Base-by-base conservation (phyloP, 306 rosid species). In the Corylus heterophylla region DNA sequence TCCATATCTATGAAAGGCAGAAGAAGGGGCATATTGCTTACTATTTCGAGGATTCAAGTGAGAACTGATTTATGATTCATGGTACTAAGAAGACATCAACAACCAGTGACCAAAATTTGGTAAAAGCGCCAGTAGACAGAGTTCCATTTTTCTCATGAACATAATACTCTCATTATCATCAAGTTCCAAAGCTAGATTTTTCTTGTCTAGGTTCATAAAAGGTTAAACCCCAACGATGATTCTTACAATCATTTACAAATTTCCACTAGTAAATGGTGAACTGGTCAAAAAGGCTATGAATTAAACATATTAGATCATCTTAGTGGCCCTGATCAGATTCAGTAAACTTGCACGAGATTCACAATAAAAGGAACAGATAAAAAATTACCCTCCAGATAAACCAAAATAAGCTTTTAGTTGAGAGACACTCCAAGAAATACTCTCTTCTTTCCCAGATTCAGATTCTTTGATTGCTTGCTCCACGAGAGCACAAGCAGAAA, bases 361-460 rank as follows among this genome's bases (percentile, higher is more conserved):
- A 71, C 62, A 52, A 59, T 74, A 44, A 69, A 80, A 49, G 55
- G 44, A 68, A 54, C 5, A 56, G 62, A 67, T 5, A 67, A 74
- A 74, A 35, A 48, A 74, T 89, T 89, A 95, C 99, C 99, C 97
- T 86, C 99, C 99, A 50, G 97, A 95, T 89, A 95, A 84, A 78
- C 97, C 98, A 83, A 95, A 90, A 88, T 95, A 95, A 73, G 93
- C 88, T 83, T 91, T 93, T 78, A 95, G 55, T 87, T 86, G 89
- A 20, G 97, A 86, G 62, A 86, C 86, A 12, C 92, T 91, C 91
- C 96, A 88, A 80, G 90, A 77, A 84, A 86, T 81, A 50, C 27
- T 73, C 20, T 88, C 90, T 80, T 35, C 85, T 49, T 85, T 85
- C 77, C 42, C 72, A 18, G 85, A 78, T 82, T 95, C 71, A 31